These are phyloP conservation scores for Mrakia hoshinonis DNA, from an alignment of 768 basidiomycete genomes.

Conservation along the genomic window DNA sequence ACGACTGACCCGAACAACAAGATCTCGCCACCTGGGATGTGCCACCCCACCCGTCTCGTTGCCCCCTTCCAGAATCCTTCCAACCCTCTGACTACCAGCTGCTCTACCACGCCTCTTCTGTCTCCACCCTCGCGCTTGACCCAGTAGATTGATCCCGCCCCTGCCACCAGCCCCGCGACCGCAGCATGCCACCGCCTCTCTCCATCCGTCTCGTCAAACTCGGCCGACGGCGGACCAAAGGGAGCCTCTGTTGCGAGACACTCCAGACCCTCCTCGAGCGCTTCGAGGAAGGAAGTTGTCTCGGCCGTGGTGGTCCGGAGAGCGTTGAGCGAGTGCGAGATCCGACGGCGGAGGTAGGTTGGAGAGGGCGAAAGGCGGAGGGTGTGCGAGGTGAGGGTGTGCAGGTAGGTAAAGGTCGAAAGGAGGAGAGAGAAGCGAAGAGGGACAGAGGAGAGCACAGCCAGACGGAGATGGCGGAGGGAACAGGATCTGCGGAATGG, in stretches of 20 bases:
- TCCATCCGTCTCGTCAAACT: slow-evolving; percentile 13
- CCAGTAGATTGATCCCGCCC: slow-evolving; percentile 22
- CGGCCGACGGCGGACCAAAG: slow-evolving; percentile 19
- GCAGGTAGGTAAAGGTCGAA: slow-evolving; percentile 24
- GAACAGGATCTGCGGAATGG: not conserved
- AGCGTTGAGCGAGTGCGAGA: slow-evolving; percentile 12
- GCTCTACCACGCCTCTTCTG: slow-evolving; percentile 19
- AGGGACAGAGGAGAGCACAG: slow-evolving; percentile 9
- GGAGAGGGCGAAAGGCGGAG: slow-evolving; percentile 25
- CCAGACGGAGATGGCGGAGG: not conserved
- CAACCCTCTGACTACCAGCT: slow-evolving; percentile 24
- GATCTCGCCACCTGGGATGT: slow-evolving; percentile 18
- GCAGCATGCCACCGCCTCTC: slow-evolving; percentile 26
- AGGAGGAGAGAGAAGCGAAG: slow-evolving; percentile 26
- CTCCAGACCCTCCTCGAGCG: slow-evolving; percentile 26
- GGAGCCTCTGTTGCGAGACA: slow-evolving; percentile 5
- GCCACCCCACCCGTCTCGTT: not conserved
- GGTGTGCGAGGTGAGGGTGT: slow-evolving; percentile 8
- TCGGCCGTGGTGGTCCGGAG: slow-evolving; percentile 12
- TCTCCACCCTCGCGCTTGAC: slow-evolving; percentile 5
- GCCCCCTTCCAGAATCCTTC: slow-evolving; percentile 21
- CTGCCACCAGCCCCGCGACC: slow-evolving; percentile 12
- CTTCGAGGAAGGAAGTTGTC: slow-evolving; percentile 17
- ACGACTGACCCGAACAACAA: slow-evolving; percentile 12
- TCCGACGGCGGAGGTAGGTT: not conserved